These are phyloP conservation scores for Bruguiera hainesii DNA, from an alignment of 441 rosid genomes.

Conservation along the genomic window DNA sequence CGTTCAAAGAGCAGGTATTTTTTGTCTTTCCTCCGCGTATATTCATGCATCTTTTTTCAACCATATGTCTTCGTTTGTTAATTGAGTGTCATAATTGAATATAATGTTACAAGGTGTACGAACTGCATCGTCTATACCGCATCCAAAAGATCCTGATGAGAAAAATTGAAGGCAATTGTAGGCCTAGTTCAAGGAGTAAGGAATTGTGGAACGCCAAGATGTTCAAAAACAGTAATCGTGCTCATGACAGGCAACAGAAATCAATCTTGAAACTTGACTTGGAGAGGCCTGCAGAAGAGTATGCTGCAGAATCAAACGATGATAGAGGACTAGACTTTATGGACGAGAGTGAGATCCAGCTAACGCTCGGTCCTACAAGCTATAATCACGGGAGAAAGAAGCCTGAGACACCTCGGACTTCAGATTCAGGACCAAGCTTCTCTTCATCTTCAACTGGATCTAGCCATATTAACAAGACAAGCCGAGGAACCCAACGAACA, in stretches of 20 bases:
- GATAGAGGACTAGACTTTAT: conserved; percentile 30
- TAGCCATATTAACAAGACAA: conserved; percentile 41
- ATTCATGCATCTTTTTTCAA: not conserved
- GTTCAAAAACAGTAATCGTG: conserved; percentile 21
- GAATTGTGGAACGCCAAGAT: conserved; percentile 22
- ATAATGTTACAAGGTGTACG: conserved; percentile 55
- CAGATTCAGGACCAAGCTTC: conserved; percentile 65
- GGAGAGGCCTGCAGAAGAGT: conserved; percentile 34
- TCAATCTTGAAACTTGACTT: conserved; percentile 32
- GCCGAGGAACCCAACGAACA: conserved; percentile 19
- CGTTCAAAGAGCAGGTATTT: conserved; percentile 90
- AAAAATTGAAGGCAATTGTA: conserved; percentile 34
- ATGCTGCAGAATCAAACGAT: conserved; percentile 28
- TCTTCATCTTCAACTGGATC: conserved; percentile 85
- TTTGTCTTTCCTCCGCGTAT: not conserved
- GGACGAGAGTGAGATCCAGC: conserved; percentile 82
- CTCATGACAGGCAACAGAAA: conserved; percentile 16
- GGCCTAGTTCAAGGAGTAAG: conserved; percentile 10
- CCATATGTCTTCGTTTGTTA: not conserved
- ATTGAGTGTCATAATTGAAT: not conserved
- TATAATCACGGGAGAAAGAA: conserved; percentile 36
- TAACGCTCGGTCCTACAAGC: conserved; percentile 72
- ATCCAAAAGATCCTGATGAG: conserved; percentile 82
- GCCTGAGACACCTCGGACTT: conserved; percentile 33
- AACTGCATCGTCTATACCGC: conserved; percentile 87